phyloP scores from a whole-genome alignment of 116 monocot species.

The Phalaenopsis hybrid region DNA sequence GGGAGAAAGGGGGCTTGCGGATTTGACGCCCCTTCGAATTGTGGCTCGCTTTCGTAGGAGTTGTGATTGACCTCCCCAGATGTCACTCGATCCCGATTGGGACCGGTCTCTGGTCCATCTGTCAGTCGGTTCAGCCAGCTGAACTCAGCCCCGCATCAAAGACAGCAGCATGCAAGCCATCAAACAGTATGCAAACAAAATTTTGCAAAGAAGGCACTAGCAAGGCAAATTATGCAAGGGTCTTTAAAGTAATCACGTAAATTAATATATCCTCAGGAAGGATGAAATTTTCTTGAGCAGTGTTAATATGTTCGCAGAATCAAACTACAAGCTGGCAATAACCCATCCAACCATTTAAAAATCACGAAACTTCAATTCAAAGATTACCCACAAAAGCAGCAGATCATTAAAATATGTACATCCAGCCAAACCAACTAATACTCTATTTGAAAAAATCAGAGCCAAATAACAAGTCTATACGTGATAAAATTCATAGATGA shows the following conservation, averaged over 20 bases:
- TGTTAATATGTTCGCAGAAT: not conserved
- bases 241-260: not conserved
- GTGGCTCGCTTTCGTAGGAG: no score
- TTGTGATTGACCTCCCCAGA: no score
- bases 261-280: not conserved
- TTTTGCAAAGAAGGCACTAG: not conserved
- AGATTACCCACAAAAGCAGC: not conserved
- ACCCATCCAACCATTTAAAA: not conserved
- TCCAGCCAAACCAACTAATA: not conserved
- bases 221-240: not conserved
- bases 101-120: no score
- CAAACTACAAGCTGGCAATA: not conserved
- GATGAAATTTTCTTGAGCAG: not conserved
- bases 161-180: not conserved
- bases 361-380: not conserved
- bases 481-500: not conserved
- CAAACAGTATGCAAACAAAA: not conserved
- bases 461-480: not conserved
- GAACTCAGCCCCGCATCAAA: no score
- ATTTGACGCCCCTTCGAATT: no score
- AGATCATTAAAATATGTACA: not conserved
- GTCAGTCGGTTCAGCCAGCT: no score
- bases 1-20: no score
- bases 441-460: not conserved
- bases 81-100: no score